Base-by-base conservation (phyloP, 2,329 filamentous ascomycete genomes). In the Aspergillus chevalieri region DNA sequence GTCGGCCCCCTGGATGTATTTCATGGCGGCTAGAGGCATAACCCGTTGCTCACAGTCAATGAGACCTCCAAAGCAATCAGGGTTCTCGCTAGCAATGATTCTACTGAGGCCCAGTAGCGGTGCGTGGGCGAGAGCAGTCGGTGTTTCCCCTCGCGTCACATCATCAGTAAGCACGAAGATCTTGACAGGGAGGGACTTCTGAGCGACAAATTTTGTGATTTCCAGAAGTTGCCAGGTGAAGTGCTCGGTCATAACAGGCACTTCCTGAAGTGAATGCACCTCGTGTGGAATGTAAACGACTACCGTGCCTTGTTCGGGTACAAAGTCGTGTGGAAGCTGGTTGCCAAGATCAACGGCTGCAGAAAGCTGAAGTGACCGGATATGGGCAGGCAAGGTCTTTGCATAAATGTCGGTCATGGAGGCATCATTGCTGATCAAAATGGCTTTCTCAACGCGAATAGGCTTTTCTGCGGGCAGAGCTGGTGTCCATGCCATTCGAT, bases 401-500 rank as follows among this genome's bases (percentile, higher is more conserved):
- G 42, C 45, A 41, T 51, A 51, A n/a, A 15, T 12, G 2, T 43
- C 1, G 6, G 9, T 43, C 22, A 43, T 14, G 9, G 17, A 4
- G n/a, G 17, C 6, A 19, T 53, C 45, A 10, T 15, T 26, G 4
- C 42, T 49, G 14, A 57, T 21, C 14, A 57, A 43, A 17, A 55
- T 15, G 21, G 48, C 36, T 3, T 43, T 14, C 12, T 47, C 51
- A 12, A 66, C 51, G 1, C 47, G 15, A 3, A 66, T 45, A 2
- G 65, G 61, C n/a, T 63, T 57, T 48, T 70, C 66, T 0, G 63
- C 52, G 5, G 68, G 61, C 6, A 44, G 52, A 1, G 65, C 66
- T 9, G 71, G 67, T 3, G 68, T 55, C 71, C 71, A 74, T 6
- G 66, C 61, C 4, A 74, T 42, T 12, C 61, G 60, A 51, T 73